Percentiles rank a stretch among this genome's conserved stretches.
These are phyloP conservation scores for Westerdykella aurantiaca DNA, from an alignment of 2,329 filamentous ascomycete species.

Conservation along the genomic window DNA sequence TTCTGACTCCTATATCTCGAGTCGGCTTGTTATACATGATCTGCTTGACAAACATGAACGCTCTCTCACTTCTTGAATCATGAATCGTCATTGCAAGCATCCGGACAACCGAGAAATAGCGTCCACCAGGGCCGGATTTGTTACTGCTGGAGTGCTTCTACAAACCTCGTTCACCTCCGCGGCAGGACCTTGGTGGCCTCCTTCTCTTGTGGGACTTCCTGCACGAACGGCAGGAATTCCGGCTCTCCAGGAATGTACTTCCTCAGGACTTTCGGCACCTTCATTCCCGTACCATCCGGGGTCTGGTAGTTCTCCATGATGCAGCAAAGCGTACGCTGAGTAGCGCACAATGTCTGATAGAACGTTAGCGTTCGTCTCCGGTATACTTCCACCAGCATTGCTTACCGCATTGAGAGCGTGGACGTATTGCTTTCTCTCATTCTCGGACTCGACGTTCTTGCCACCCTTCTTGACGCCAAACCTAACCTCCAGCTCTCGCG, in stretches of 20 bases:
- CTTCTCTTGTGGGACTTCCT: conserved; percentile 51
- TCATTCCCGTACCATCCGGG: conserved; percentile 54
- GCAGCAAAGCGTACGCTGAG: conserved; percentile 87
- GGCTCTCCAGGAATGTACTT: conserved; percentile 80
- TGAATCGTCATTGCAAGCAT: too few species aligned
- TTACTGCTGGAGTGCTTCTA: too few species aligned
- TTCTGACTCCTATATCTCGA: too few species aligned
- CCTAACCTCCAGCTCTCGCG: conserved; percentile 84
- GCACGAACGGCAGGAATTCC: conserved; percentile 82
- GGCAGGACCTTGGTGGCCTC: conserved; percentile 6
- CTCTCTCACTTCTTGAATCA: too few species aligned
- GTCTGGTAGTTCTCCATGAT: conserved; percentile 96
- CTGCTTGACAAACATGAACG: too few species aligned
- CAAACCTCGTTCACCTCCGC: too few species aligned
- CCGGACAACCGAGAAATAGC: too few species aligned
- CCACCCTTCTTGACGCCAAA: conserved; percentile 59
- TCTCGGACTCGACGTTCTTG: background rate
- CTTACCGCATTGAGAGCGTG: conserved; percentile 72
- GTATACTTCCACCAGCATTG: conserved; percentile 40
- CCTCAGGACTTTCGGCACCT: conserved; percentile 31
- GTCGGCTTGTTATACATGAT: too few species aligned
- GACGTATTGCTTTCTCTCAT: conserved; percentile 79
- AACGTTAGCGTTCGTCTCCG: conserved; percentile 3
- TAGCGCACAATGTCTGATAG: conserved; percentile 63
- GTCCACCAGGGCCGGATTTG: too few species aligned